Evolutionary conservation across 2,329 filamentous ascomycete species (phyloP).

Genomic region (Penicillium sp.): DNA sequence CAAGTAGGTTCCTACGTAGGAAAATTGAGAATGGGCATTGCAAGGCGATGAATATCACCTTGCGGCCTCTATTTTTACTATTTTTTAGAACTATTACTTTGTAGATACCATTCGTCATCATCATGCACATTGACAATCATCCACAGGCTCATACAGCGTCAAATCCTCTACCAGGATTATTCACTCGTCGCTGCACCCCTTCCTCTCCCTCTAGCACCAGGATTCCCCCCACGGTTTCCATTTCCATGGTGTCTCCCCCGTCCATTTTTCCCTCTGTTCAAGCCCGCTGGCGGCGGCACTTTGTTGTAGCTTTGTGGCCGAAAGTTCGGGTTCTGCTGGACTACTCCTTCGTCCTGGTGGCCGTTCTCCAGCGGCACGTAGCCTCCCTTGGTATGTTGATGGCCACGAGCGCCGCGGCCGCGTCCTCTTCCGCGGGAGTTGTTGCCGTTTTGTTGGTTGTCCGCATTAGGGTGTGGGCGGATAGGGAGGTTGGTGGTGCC

Average conservation of each 20-base stretch:
- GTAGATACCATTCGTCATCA: background rate
- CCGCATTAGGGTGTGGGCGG: slow-evolving; percentile 28
- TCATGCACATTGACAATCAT: background rate
- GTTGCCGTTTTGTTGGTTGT: slow-evolving; percentile 20
- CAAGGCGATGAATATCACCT: background rate
- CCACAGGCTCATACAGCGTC: background rate
- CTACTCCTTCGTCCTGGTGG: slow-evolving; percentile 51
- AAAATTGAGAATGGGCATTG: background rate
- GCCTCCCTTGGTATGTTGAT: slow-evolving; percentile 29
- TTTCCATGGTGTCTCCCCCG: slow-evolving; percentile 31
- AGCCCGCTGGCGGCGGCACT: slow-evolving; percentile 45
- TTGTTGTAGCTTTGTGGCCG: slow-evolving; percentile 51
- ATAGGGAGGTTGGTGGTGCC: slow-evolving; percentile 26
- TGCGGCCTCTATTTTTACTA: background rate
- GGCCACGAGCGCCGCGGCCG: slow-evolving; percentile 25
- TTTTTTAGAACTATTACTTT: background rate
- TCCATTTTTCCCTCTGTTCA: slow-evolving; percentile 29
- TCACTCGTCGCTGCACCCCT: background rate
- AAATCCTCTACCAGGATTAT: background rate
- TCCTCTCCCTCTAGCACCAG: slow-evolving; percentile 9
- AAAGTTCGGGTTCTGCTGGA: slow-evolving; percentile 55
- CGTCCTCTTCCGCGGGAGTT: slow-evolving; percentile 30
- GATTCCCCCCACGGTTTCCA: slow-evolving; percentile 16
- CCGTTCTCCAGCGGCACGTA: slow-evolving; percentile 44
- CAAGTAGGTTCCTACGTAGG: too few relatives aligned